Percentiles rank a stretch among this genome's conserved stretches.
phyloP scores from a whole-genome alignment of 768 basidiomycete species.

The Agrocybe pediades region DNA sequence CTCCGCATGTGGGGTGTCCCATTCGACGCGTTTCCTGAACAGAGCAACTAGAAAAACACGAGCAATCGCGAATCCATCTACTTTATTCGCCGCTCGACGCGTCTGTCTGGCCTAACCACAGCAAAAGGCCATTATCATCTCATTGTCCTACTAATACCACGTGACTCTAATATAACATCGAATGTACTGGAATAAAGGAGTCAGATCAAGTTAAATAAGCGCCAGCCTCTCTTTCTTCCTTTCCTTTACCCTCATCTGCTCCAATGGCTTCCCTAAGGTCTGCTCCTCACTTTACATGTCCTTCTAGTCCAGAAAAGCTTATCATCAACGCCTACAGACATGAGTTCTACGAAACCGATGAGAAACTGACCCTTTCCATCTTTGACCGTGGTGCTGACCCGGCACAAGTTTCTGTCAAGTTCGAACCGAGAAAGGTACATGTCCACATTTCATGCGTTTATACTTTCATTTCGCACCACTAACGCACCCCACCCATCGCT shows the following conservation, averaged over 20 bases:
- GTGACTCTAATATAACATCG: constrained; percentile 25
- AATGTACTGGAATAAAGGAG: constrained; percentile 37
- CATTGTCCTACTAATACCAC: not conserved
- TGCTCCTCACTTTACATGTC: not conserved
- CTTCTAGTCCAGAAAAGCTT: not conserved
- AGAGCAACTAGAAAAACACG: not conserved
- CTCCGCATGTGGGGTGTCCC: not conserved
- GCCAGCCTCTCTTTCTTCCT: not conserved
- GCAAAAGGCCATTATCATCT: not conserved
- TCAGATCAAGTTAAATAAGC: constrained; percentile 2
- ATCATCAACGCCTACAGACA: constrained; percentile 45
- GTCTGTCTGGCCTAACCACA: no score
- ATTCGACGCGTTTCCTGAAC: not conserved
- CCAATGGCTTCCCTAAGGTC: constrained; percentile 41
- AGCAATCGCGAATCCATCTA: not conserved
- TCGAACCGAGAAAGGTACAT: constrained; percentile 65
- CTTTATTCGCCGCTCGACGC: no score
- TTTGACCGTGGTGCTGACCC: constrained; percentile 81
- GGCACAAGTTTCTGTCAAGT: constrained; percentile 56
- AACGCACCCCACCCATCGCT: not conserved
- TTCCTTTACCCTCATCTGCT: not conserved
- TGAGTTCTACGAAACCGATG: constrained; percentile 89
- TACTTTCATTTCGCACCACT: constrained; percentile 4
- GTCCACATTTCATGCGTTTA: not conserved
- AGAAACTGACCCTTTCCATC: constrained; percentile 68